Base-by-base conservation (phyloP, 2,329 filamentous ascomycete species). In the Cordyceps sp. region DNA sequence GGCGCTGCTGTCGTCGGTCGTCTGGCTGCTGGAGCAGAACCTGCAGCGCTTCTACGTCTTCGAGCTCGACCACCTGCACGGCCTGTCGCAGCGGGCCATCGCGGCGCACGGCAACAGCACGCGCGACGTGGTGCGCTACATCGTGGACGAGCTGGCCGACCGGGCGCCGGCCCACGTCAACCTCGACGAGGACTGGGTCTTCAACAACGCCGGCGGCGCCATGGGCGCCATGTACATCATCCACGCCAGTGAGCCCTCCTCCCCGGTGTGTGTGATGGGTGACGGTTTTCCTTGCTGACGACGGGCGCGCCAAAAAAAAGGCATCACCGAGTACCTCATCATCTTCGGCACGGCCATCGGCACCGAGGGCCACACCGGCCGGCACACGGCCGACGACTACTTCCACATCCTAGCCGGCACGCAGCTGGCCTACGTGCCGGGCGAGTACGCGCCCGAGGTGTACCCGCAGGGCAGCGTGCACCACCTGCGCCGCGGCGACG, bases 161-260 rank as follows among this genome's bases (percentile, higher is more conserved):
- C 66, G 64, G 45, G 44, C 58, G 49, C 50, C 57, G 31, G 44
- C 46, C 31, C 59, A 82, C 53, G 48, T 88, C 48, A 84, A 79
- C 58, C 50, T 69, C 34, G 60, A 78, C 36, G 73, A 88, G 58
- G 78, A 88, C 54, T 93, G 83, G 83, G 66, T 92, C 29, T 88
- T 93, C 47, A 93, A 92, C 65, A 92, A 92, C 48, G 83, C 83
- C 32, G 84, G 84, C 32, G 84, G 84, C 40, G 83, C 83, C 32
- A 93, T 92, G 84, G 84, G 84, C 34, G 80, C 70, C 47, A 90
- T 92, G 84, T 85, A 83, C 54, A 76, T 92, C 41, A 77, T 92
- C 45, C 84, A 92, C 51, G 81, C 83, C 37, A 86, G 78, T 79
- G 54, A 52, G 73, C 62, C 21, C 8, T 20, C 20, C 17, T 6